These are phyloP conservation scores for Eutypella sp. DNA, from an alignment of 2,329 filamentous ascomycete genomes.

Conservation along the genomic window DNA sequence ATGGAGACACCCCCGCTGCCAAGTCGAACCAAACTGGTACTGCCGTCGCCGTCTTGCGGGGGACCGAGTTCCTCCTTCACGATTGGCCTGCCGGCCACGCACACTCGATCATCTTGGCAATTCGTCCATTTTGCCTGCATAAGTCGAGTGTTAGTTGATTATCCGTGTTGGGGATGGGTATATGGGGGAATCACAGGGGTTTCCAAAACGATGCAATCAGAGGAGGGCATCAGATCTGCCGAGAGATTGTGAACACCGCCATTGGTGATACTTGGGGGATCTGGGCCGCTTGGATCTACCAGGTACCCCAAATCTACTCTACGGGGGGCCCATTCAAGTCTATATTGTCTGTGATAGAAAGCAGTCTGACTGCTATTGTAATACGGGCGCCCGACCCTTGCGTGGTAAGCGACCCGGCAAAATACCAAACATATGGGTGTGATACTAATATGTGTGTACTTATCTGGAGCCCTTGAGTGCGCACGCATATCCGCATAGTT, in stretches of 20 bases:
- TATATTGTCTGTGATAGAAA: too few species aligned
- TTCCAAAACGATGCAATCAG: neutral
- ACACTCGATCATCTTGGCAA: neutral
- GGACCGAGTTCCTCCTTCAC: neutral
- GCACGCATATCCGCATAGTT: neutral
- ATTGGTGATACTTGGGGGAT: neutral
- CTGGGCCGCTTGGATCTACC: neutral
- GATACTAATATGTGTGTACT: neutral
- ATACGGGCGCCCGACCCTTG: neutral
- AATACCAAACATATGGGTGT: too few species aligned
- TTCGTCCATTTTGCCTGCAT: slow-evolving; percentile 1
- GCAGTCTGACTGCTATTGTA: neutral
- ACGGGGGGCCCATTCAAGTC: neutral
- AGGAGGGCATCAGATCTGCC: neutral
- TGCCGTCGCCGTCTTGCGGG: neutral
- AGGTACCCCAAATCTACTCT: neutral
- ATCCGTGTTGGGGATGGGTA: neutral
- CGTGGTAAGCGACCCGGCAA: neutral
- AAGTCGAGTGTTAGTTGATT: neutral
- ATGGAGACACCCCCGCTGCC: too few species aligned
- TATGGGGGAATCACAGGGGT: neutral
- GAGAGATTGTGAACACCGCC: neutral
- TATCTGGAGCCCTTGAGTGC: neutral
- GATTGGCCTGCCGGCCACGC: neutral
- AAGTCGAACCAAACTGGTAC: too few species aligned